phyloP scores from a whole-genome alignment of 1,284 basidiomycete species.

The Wallemia hederae region DNA sequence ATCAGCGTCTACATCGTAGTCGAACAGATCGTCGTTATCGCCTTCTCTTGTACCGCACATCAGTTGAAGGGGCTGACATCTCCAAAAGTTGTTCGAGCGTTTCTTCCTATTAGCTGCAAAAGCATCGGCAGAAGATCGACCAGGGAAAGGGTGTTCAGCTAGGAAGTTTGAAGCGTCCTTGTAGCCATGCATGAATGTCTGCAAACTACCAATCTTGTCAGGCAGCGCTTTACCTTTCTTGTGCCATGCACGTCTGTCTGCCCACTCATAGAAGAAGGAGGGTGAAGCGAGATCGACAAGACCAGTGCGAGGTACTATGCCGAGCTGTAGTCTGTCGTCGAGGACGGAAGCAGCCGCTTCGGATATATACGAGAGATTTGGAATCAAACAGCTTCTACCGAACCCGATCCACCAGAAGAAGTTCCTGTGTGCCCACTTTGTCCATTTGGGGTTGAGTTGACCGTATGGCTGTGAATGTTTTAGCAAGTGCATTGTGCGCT shows the following conservation, averaged over 20 bases:
- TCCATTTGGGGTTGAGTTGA: constrained; percentile 51
- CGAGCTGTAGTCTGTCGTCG: constrained; percentile 37
- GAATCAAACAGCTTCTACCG: constrained; percentile 18
- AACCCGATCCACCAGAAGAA: constrained; percentile 24
- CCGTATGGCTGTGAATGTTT: constrained; percentile 22
- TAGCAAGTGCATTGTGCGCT: constrained; percentile 1
- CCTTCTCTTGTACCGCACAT: constrained; percentile 48
- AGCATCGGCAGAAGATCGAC: constrained; percentile 23
- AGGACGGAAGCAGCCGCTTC: constrained; percentile 64
- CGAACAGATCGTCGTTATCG: constrained; percentile 17
- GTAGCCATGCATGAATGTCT: constrained; percentile 59
- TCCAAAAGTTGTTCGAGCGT: constrained; percentile 14
- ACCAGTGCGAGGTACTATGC: constrained; percentile 62
- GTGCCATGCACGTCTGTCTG: constrained; percentile 21
- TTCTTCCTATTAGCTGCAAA: neutral
- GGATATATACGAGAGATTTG: constrained; percentile 22
- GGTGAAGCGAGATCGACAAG: constrained; percentile 40
- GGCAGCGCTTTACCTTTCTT: constrained; percentile 47
- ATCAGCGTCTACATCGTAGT: constrained; percentile 12
- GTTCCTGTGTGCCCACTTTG: constrained; percentile 67
- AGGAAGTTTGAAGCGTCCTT: constrained; percentile 66
- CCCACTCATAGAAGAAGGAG: constrained; percentile 71
- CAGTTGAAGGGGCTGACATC: constrained; percentile 33
- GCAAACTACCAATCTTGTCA: constrained; percentile 67
- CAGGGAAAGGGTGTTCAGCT: constrained; percentile 59